Evolutionary conservation across 805 yeast species (phyloP).

Genomic region (Candida odintsovae): DNA sequence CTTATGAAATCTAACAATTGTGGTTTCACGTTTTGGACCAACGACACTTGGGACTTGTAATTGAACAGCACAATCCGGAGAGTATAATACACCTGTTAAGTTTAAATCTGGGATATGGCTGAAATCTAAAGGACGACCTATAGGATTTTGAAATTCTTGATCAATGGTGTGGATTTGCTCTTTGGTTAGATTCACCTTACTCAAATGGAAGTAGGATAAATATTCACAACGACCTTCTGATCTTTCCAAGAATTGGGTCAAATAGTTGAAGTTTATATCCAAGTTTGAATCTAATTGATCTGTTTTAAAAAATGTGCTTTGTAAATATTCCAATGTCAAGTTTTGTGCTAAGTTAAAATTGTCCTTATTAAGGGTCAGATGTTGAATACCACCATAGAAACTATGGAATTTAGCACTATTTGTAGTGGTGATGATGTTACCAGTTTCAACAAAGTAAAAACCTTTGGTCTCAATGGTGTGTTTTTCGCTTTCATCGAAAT

Average conservation of each 20-base stretch:
- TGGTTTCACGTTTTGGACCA: constrained; percentile 59
- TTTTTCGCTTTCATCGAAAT: constrained; percentile 41
- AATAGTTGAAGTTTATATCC: constrained; percentile 20
- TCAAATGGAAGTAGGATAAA: constrained; percentile 60
- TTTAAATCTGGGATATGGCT: constrained; percentile 47
- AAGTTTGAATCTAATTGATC: constrained; percentile 11
- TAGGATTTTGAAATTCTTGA: constrained; percentile 62
- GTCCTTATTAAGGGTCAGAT: constrained; percentile 37
- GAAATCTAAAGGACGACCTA: constrained; percentile 67
- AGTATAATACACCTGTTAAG: constrained; percentile 60
- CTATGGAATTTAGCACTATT: constrained; percentile 63
- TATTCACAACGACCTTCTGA: constrained; percentile 58
- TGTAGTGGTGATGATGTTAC: constrained; percentile 54
- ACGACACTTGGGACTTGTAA: constrained; percentile 31
- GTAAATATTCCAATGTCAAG: constrained; percentile 37
- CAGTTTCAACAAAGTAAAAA: constrained; percentile 60
- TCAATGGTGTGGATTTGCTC: constrained; percentile 60
- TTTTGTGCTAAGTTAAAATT: constrained; percentile 40
- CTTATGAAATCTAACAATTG: constrained; percentile 17
- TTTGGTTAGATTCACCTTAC: constrained; percentile 48
- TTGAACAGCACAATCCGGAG: constrained; percentile 83
- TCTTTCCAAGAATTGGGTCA: constrained; percentile 24
- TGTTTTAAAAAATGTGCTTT: constrained; percentile 28
- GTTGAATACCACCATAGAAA: constrained; percentile 54
- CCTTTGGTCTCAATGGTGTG: constrained; percentile 51